Evolutionary conservation across 23 red algal genomes (phyloP).

Genomic region (Agarophyton chilense): DNA sequence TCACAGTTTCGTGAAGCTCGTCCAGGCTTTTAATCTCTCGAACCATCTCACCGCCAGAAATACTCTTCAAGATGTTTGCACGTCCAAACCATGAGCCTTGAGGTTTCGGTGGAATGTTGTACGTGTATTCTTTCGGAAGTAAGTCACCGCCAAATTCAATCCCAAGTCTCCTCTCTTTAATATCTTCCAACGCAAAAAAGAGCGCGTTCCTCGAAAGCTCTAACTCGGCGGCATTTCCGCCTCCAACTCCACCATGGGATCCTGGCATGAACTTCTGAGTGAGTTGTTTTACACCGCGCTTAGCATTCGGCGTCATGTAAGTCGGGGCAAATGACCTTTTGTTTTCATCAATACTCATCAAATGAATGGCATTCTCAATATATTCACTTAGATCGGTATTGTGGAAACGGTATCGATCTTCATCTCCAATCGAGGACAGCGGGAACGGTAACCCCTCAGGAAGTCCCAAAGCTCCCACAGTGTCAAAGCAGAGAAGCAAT

Average conservation of each 20-base stretch:
- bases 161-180: slow-evolving; percentile 16
- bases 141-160: slow-evolving; percentile 24
- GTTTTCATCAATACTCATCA: slow-evolving; percentile 58
- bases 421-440: background rate
- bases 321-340: slow-evolving; percentile 38
- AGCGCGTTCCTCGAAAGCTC: background rate
- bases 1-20: slow-evolving; percentile 31
- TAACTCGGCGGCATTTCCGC: background rate
- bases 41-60: slow-evolving; percentile 15
- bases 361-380: slow-evolving; percentile 61
- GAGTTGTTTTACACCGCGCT: slow-evolving; percentile 31
- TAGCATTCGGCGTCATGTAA: slow-evolving; percentile 24
- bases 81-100: background rate
- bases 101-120: background rate
- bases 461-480: slow-evolving; percentile 53
- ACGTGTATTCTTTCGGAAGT: slow-evolving; percentile 8
- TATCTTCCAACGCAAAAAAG: slow-evolving; percentile 28
- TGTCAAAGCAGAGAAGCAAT: slow-evolving; percentile 59
- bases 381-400: slow-evolving; percentile 22
- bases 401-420: slow-evolving; percentile 58
- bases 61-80: background rate
- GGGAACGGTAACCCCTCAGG: slow-evolving; percentile 11
- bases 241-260: slow-evolving; percentile 56
- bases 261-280: slow-evolving; percentile 52
- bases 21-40: slow-evolving; percentile 8